A percentile compares a stretch with the other conserved stretches of the same genome.
Conservation (phyloP, 2,329 filamentous ascomycete genomes). For the Colletotrichum sp. region DNA sequence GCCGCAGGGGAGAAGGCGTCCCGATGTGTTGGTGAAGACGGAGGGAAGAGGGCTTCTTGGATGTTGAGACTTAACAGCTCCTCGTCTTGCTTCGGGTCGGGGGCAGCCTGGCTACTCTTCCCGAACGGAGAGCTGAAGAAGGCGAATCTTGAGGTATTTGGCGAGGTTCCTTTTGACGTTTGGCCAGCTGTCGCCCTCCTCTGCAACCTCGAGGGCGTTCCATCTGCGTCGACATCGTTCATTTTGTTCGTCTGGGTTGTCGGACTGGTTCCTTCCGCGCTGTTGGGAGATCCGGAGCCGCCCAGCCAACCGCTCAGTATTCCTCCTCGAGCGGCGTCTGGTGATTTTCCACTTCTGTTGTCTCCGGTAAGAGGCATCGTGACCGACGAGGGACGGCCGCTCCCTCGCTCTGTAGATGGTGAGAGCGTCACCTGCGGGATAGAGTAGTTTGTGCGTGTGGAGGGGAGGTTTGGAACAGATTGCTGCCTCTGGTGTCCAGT, state of each 20-base stretch:
- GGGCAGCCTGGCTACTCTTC: constrained; percentile 35
- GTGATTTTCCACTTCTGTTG: constrained; percentile 31
- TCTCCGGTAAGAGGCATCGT: constrained; percentile 51
- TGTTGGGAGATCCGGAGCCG: constrained; percentile 29
- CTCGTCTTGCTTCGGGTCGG: constrained; percentile 42
- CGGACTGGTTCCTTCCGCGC: constrained; percentile 22
- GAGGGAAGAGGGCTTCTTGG: constrained; percentile 57
- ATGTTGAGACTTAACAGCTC: constrained; percentile 63
- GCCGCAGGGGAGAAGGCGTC: constrained; percentile 63
- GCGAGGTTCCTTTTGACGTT: constrained; percentile 37
- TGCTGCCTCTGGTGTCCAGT: constrained; percentile 36
- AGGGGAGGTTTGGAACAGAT: constrained; percentile 40
- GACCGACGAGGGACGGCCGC: constrained; percentile 25
- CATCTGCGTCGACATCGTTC: constrained; percentile 27
- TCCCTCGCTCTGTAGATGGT: constrained; percentile 30
- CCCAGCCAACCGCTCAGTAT: constrained; percentile 37
- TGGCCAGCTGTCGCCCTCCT: constrained; percentile 24
- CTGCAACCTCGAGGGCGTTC: constrained; percentile 33
- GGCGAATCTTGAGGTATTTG: constrained; percentile 45
- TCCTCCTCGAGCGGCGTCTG: constrained; percentile 29
- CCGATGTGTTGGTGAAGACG: constrained; percentile 42
- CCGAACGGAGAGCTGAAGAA: constrained; percentile 51
- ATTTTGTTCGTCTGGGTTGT: constrained; percentile 15
- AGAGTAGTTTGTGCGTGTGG: constrained; percentile 23
- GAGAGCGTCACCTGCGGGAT: constrained; percentile 13